These are phyloP conservation scores for Blumeria hordei DNA, from an alignment of 2,329 filamentous ascomycete genomes.

Conservation along the genomic window DNA sequence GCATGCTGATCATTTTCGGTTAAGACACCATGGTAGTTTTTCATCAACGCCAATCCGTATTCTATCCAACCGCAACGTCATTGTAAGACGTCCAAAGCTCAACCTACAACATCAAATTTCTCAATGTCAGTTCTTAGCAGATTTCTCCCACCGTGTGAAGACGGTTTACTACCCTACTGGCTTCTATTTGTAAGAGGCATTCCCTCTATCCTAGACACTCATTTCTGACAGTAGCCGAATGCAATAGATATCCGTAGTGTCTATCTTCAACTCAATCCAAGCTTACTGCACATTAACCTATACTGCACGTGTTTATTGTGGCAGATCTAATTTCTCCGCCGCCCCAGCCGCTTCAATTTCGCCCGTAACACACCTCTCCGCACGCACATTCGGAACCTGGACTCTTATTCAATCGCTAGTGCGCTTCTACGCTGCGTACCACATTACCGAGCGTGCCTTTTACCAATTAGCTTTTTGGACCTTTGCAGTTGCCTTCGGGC, in stretches of 20 bases:
- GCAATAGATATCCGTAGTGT: slow-evolving; percentile 51
- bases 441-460: slow-evolving; percentile 31
- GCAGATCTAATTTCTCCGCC: slow-evolving; percentile 13
- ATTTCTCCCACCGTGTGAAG: slow-evolving; percentile 8
- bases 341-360: slow-evolving; percentile 24
- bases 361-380: slow-evolving; percentile 30
- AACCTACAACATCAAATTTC: too few species aligned
- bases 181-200: slow-evolving; percentile 30
- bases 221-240: slow-evolving; percentile 1
- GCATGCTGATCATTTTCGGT: too few species aligned
- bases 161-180: slow-evolving; percentile 36
- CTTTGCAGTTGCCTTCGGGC: slow-evolving; percentile 32
- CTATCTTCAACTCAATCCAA: slow-evolving; percentile 67
- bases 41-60: too few species aligned
- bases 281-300: slow-evolving; percentile 59
- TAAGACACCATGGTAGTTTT: too few species aligned
- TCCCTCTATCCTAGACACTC: background rate
- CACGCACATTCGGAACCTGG: slow-evolving; percentile 2
- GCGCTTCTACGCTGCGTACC: slow-evolving; percentile 41
- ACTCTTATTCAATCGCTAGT: slow-evolving; percentile 23
- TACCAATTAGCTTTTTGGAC: slow-evolving; percentile 41
- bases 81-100: too few species aligned
- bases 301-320: slow-evolving; percentile 69
- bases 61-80: too few species aligned
- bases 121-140: too few species aligned